phyloP scores from a whole-genome alignment of 257 asterid genomes.

The Parsonsia alboflavescens region DNA sequence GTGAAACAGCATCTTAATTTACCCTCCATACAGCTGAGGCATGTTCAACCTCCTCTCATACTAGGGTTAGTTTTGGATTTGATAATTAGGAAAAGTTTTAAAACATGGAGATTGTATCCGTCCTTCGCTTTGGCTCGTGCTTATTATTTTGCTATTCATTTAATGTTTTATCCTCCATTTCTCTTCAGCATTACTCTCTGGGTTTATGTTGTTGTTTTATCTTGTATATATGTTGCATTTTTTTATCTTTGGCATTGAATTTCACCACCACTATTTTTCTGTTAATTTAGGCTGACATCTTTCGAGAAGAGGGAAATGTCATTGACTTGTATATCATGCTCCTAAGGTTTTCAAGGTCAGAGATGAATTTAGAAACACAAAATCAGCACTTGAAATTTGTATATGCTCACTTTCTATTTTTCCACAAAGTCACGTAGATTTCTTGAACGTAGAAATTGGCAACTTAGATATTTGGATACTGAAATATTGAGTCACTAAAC shows the following conservation, averaged over 20 bases:
- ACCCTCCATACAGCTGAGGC: background rate
- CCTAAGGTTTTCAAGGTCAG: conserved; percentile 90
- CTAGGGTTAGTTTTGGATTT: background rate
- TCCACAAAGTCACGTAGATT: background rate
- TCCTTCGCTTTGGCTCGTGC: background rate
- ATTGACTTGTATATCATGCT: conserved; percentile 93
- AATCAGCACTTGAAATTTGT: background rate
- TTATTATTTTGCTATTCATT: background rate
- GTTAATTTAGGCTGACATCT: conserved; percentile 74
- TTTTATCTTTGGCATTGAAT: background rate
- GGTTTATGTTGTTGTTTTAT: background rate
- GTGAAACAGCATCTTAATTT: background rate
- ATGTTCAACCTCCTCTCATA: background rate
- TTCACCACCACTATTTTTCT: conserved; percentile 18
- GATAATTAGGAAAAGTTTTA: background rate
- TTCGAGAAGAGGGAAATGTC: conserved; percentile 67
- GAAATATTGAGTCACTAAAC: conserved; percentile 12
- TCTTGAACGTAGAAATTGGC: conserved; percentile 1
- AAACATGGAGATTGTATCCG: background rate
- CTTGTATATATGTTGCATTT: background rate
- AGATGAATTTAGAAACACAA: conserved; percentile 17
- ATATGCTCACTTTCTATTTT: background rate
- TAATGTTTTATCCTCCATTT: background rate
- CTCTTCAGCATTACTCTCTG: background rate
- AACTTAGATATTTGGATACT: conserved; percentile 15